Conservation (phyloP, 306 rosid genomes). For the Trifolium dubium region DNA sequence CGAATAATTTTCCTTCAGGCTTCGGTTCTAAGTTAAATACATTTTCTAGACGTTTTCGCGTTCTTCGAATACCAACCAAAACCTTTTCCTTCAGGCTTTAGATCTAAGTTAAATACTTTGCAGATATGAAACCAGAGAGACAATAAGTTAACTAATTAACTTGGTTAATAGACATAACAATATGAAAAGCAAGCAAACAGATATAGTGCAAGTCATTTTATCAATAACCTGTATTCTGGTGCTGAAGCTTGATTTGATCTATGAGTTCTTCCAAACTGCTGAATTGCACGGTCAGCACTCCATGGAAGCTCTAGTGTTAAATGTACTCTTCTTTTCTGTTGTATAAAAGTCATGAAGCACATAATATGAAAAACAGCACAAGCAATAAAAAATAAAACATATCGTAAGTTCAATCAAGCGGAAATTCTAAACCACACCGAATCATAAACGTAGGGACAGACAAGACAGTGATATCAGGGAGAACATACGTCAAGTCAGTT, state of each 20-base stretch:
- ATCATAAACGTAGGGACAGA: slow-evolving; percentile 27
- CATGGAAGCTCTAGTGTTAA: slow-evolving; percentile 97
- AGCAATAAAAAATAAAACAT: slow-evolving; percentile 29
- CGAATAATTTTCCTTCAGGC: background rate
- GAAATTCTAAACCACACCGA: slow-evolving; percentile 13
- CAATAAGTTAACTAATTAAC: background rate
- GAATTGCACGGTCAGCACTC: slow-evolving; percentile 99
- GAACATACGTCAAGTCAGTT: slow-evolving; percentile 26
- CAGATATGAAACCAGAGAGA: slow-evolving; percentile 19
- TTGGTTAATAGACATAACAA: slow-evolving; percentile 4
- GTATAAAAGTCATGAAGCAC: slow-evolving; percentile 33
- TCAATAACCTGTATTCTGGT: slow-evolving; percentile 84
- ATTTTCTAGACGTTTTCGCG: background rate
- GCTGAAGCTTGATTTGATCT: slow-evolving; percentile 99
- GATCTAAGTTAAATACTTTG: slow-evolving; percentile 23
- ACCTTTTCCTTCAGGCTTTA: slow-evolving; percentile 6
- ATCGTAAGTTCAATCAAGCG: slow-evolving; percentile 23
- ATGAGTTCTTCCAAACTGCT: slow-evolving; percentile 99
- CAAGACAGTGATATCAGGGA: slow-evolving; percentile 1
- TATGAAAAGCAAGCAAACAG: slow-evolving; percentile 30
- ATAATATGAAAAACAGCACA: slow-evolving; percentile 28
- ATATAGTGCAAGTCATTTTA: background rate
- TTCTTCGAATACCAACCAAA: background rate
- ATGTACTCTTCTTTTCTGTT: slow-evolving; percentile 96
- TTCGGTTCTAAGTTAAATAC: background rate